Evolutionary conservation across 2,329 filamentous ascomycete species (phyloP).

Genomic region (Ophiocordyceps camponoti-leonardi): DNA sequence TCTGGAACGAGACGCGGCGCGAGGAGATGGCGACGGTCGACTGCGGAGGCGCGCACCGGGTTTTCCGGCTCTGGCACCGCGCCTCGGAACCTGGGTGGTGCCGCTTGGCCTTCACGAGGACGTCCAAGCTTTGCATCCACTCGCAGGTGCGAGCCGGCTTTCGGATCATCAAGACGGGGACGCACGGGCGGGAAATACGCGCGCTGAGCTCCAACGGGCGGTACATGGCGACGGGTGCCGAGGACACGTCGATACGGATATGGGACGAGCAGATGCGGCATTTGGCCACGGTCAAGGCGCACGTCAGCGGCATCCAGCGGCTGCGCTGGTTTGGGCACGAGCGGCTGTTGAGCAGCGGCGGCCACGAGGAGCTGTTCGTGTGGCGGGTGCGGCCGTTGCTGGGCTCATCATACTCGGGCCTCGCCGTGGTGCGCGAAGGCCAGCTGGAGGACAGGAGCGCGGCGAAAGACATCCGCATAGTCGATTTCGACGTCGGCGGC

Average conservation of each 20-base stretch:
- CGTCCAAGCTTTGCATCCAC: slow-evolving; percentile 33
- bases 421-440: slow-evolving; percentile 41
- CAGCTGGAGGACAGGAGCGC: slow-evolving; percentile 30
- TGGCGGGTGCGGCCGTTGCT: slow-evolving; percentile 49
- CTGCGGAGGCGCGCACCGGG: slow-evolving; percentile 73
- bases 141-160: slow-evolving; percentile 20
- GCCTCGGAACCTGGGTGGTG: slow-evolving; percentile 14
- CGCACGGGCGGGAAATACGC: slow-evolving; percentile 73
- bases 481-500: slow-evolving; percentile 49
- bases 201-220: slow-evolving; percentile 25
- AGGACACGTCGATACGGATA: slow-evolving; percentile 58
- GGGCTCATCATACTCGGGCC: slow-evolving; percentile 27
- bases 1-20: slow-evolving; percentile 61
- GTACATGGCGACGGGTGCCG: slow-evolving; percentile 50
- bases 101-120: slow-evolving; percentile 60
- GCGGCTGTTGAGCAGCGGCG: slow-evolving; percentile 72
- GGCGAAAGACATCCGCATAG: slow-evolving; percentile 58
- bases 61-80: slow-evolving; percentile 37
- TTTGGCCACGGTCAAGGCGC: slow-evolving; percentile 52
- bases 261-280: slow-evolving; percentile 34
- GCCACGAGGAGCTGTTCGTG: slow-evolving; percentile 75
- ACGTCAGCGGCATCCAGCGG: slow-evolving; percentile 70
- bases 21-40: slow-evolving; percentile 55
- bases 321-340: slow-evolving; percentile 56
- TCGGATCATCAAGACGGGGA: slow-evolving; percentile 45